Base-by-base conservation (phyloP, 2,329 filamentous ascomycete species). In the Ceratocystis harringtonii region DNA sequence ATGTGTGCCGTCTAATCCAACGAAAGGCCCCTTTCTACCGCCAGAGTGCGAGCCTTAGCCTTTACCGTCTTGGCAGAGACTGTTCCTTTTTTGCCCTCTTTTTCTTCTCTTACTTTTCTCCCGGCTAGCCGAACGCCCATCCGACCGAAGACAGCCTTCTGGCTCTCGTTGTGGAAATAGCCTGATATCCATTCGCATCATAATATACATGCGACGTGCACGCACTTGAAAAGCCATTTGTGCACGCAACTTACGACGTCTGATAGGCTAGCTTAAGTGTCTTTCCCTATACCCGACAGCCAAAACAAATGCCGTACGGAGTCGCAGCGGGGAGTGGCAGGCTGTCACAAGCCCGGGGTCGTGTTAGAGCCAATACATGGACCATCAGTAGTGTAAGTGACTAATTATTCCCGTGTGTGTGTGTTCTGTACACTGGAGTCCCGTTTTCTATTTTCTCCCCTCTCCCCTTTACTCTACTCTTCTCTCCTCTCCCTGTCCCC, bases 351-450 rank as follows among this genome's bases (percentile, higher is more conserved):
- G 58, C 45, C 52, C 60, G 48, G 44, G 62, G 65, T 58, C 62
- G 52, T 44, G 65, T 58, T 32, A 64, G 65, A 67, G 65, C 57
- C 36, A 64, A 67, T 45, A 67, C 62, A 22, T 67, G 57, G 62
- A 62, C 62, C 12, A 67, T 67, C 44, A 67, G 65, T 19, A 67
- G 58, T 62, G 65, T 67, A 62, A 67, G 62, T 61, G 19, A 28
- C 28, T 32, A 22, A 28, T 3, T 62, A 2, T 45, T 48, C 10
- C n/a, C 36, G 19, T 8, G 15, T 28, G 19, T 28, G 28, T 28
- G 19, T 30, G 28, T 8, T 15, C 10, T 8, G 28, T 32, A 17
- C 52, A 22, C 19, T 15, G 22, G 19, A 52, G 25, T 5, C 8
- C 5, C 3, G 48, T 50, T n/a, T 55, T 43, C 48, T 32, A 25